Evolutionary conservation across 371 early-diverging fungal genomes (phyloP).

Genomic region (Syncephalastrum contaminatum): DNA sequence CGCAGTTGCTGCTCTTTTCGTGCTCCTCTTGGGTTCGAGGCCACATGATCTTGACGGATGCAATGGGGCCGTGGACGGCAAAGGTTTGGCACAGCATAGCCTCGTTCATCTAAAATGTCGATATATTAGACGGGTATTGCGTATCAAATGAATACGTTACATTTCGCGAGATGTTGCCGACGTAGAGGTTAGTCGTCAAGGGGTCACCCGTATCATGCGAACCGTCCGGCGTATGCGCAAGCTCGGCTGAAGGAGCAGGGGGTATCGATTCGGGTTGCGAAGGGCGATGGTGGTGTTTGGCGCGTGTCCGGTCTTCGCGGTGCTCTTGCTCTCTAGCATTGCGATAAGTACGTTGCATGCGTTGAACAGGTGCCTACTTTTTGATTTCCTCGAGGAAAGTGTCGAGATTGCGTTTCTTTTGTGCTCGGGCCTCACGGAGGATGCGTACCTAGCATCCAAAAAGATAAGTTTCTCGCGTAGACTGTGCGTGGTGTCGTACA

Average conservation of each 20-base stretch:
- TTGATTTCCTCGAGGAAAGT: slow-evolving; percentile 84
- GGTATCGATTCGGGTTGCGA: too few species aligned
- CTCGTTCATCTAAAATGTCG: slow-evolving; percentile 56
- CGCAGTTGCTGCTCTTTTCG: slow-evolving; percentile 77
- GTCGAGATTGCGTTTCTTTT: slow-evolving; percentile 81
- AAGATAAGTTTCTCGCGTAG: slow-evolving; percentile 1
- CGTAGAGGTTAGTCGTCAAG: slow-evolving; percentile 85
- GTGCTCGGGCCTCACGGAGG: slow-evolving; percentile 37
- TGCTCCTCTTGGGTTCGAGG: slow-evolving; percentile 86
- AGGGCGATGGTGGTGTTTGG: slow-evolving; percentile 10
- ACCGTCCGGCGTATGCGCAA: slow-evolving; percentile 21
- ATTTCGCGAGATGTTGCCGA: slow-evolving; percentile 78
- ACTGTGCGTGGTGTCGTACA: background rate
- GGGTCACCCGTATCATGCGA: slow-evolving; percentile 77
- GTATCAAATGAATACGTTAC: too few species aligned
- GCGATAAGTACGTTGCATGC: too few species aligned
- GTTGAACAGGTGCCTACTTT: slow-evolving; percentile 32
- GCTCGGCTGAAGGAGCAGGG: background rate
- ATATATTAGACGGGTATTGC: too few species aligned
- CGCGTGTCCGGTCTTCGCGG: slow-evolving; percentile 28
- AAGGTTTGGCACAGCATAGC: slow-evolving; percentile 72
- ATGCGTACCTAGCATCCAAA: slow-evolving; percentile 17
- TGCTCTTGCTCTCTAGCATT: slow-evolving; percentile 41
- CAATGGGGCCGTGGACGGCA: slow-evolving; percentile 85
- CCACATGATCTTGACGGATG: slow-evolving; percentile 95